phyloP scores from a whole-genome alignment of 1,139 yeast genomes.

The Geotrichum restrictum region DNA sequence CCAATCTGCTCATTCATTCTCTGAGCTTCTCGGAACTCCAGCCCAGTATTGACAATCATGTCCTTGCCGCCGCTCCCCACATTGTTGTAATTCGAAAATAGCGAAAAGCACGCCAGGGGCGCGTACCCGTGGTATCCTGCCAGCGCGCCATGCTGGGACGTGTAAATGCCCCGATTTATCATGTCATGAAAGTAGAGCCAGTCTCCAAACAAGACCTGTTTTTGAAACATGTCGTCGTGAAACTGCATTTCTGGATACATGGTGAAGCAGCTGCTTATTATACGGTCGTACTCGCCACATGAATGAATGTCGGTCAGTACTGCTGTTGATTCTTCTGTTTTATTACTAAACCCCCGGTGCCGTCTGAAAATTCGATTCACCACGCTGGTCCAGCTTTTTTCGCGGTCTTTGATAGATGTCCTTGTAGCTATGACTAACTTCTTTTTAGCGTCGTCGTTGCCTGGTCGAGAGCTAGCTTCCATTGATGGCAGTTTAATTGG shows the following conservation, averaged over 20 bases:
- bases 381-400: slow-evolving; percentile 28
- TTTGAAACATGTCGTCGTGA: slow-evolving; percentile 62
- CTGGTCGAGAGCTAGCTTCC: background rate
- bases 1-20: slow-evolving; percentile 28
- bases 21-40: slow-evolving; percentile 22
- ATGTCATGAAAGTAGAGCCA: slow-evolving; percentile 73
- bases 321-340: slow-evolving; percentile 12
- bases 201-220: slow-evolving; percentile 64
- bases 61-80: slow-evolving; percentile 38
- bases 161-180: slow-evolving; percentile 44
- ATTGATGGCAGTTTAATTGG: slow-evolving; percentile 15
- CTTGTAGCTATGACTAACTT: slow-evolving; percentile 19
- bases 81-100: slow-evolving; percentile 59
- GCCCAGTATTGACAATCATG: slow-evolving; percentile 44
- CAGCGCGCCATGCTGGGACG: slow-evolving; percentile 46
- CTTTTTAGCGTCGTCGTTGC: slow-evolving; percentile 1
- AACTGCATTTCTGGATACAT: slow-evolving; percentile 53
- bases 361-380: slow-evolving; percentile 32
- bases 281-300: slow-evolving; percentile 55
- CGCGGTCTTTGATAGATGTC: slow-evolving; percentile 27
- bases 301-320: slow-evolving; percentile 45
- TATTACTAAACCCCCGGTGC: slow-evolving; percentile 45
- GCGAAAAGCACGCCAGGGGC: slow-evolving; percentile 59
- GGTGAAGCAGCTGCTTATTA: slow-evolving; percentile 67
- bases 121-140: slow-evolving; percentile 55